Evolutionary conservation across 257 asterid genomes (phyloP).

Genomic region (Eucommia ulmoides): DNA sequence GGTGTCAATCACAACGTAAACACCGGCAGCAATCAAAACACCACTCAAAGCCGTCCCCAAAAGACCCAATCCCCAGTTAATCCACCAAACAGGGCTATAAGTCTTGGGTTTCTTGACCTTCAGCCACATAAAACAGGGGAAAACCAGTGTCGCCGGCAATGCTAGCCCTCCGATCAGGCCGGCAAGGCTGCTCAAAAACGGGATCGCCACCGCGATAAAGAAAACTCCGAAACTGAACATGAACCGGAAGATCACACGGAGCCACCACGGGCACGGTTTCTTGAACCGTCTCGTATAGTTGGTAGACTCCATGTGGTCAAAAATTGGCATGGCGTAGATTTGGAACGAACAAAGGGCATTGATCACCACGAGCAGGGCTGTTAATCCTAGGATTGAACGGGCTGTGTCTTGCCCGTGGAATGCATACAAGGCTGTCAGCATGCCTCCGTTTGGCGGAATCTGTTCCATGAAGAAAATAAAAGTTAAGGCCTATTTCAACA

Average conservation of each 20-base stretch:
- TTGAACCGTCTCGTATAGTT: constrained; percentile 37
- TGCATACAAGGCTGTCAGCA: constrained; percentile 43
- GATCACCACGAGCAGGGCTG: constrained; percentile 45
- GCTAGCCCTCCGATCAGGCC: constrained; percentile 76
- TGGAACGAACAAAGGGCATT: constrained; percentile 78
- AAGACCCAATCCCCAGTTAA: constrained; percentile 59
- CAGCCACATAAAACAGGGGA: constrained; percentile 92
- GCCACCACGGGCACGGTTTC: constrained; percentile 84
- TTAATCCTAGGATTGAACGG: constrained; percentile 26
- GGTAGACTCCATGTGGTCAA: constrained; percentile 69
- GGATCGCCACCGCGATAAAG: constrained; percentile 73
- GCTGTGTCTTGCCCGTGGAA: constrained; percentile 55
- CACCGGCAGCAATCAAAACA: constrained; percentile 41
- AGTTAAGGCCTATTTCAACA: too few relatives aligned
- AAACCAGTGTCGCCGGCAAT: constrained; percentile 58
- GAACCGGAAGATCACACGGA: constrained; percentile 37
- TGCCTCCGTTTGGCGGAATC: constrained; percentile 72
- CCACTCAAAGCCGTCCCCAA: constrained; percentile 52
- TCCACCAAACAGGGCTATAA: constrained; percentile 46
- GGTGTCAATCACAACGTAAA: constrained; percentile 53
- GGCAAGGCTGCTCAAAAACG: constrained; percentile 65
- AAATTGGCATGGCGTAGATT: constrained; percentile 78
- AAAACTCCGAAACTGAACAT: constrained; percentile 46
- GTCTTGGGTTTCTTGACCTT: constrained; percentile 57
- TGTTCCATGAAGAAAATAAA: too few relatives aligned